These are phyloP conservation scores for Canna indica DNA, from an alignment of 176 grass and related monocot genomes.

Conservation along the genomic window DNA sequence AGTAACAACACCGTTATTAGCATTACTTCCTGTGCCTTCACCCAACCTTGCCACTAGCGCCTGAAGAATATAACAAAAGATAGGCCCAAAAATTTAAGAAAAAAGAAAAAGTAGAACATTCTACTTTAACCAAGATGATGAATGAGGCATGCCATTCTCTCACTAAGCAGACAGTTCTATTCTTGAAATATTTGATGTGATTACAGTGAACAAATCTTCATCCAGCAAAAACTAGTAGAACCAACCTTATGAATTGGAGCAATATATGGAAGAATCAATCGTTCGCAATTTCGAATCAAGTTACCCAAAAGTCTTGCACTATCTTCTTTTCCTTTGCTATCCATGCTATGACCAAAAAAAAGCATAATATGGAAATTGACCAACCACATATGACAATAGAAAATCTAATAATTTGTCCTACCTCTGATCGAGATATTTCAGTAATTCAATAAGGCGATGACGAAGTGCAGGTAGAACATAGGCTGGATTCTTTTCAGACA, in stretches of 20 bases:
- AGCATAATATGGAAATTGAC: conserved; percentile 21
- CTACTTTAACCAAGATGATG: neutral
- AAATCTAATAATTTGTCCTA: conserved; percentile 22
- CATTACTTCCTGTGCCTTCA: conserved; percentile 62
- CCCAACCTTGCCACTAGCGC: conserved; percentile 64
- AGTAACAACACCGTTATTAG: conserved; percentile 73
- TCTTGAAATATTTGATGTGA: conserved; percentile 19
- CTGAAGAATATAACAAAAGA: conserved; percentile 44
- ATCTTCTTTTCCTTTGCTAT: conserved; percentile 95
- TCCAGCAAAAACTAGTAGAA: conserved; percentile 1
- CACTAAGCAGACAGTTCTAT: neutral
- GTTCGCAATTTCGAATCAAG: conserved; percentile 79
- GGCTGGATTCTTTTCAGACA: conserved; percentile 98
- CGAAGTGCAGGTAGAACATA: conserved; percentile 97
- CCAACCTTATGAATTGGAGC: conserved; percentile 90
- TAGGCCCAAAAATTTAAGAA: no score
- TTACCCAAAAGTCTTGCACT: conserved; percentile 82
- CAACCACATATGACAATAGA: neutral
- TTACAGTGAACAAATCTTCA: neutral
- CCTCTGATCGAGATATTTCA: conserved; percentile 96
- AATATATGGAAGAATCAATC: conserved; percentile 95
- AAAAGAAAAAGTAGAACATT: no score
- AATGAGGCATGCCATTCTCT: neutral
- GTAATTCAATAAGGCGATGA: conserved; percentile 88
- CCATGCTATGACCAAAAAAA: conserved; percentile 49